Base-by-base conservation (phyloP, 345 rosid species). In the Luvunga scandens region DNA sequence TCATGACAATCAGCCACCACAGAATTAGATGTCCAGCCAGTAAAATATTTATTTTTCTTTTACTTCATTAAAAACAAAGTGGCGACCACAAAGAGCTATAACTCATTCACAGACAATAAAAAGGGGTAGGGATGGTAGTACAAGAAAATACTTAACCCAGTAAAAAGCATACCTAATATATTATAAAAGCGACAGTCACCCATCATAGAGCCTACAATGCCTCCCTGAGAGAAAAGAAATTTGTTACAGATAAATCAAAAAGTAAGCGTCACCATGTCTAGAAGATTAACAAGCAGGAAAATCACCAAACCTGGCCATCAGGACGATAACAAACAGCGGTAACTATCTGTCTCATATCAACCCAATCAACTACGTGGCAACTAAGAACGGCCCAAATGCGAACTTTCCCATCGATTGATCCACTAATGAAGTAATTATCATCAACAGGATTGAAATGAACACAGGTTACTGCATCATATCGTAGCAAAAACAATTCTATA, bases 311-410 rank as follows among this genome's bases (percentile, higher is more conserved):
- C 96, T 92, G 84, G 53, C 98, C 98, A 80, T 94, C 91, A 2
- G 95, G 97, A n/a, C 86, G 91, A 75, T 91, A 94, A 81, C 97
- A 90, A 75, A 91, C 94, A 59, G 98, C 94, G 70, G 95, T 90
- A 45, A 94, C 93, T 38, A 94, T 87, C 68, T 88, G 94, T 81
- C 90, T 84, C 63, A 81, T 75, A 69, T 92, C 95, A 2, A 87
- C 88, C 98, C 98, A 94, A 62, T 94, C 98, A 72, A 90, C 89
- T 76, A 94, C 98, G 68, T 89, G 91, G 85, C 89, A 85, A 31
- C 81, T 77, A 78, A 87, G 79, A 80, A 85, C 75, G 59, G 87
- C 88, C 98, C 98, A 94, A 39, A 92, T 91, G 50, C 98, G 93
- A 73, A 94, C 86, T 88, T 91, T 94, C 60, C 97, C 97, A 68